Conservation (phyloP, 805 yeast species). For the Lipomyces japonicus region DNA sequence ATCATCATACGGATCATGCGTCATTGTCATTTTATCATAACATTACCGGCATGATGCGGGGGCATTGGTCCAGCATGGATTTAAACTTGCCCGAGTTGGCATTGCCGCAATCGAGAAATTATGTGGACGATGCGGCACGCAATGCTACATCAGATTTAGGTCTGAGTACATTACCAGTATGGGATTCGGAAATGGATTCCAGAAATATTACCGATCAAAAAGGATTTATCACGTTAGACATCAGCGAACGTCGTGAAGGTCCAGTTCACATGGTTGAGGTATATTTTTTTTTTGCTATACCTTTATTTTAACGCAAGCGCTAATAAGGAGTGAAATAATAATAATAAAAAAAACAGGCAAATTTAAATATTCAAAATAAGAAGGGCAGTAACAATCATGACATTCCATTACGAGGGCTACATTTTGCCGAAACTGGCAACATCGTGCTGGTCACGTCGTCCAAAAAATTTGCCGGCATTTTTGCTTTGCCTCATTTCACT, state of each 20-base stretch:
- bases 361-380: slow-evolving; percentile 23
- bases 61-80: slow-evolving; percentile 17
- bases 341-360: slow-evolving; percentile 6
- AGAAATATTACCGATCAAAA: slow-evolving; percentile 29
- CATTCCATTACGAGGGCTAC: slow-evolving; percentile 37
- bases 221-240: slow-evolving; percentile 20
- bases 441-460: slow-evolving; percentile 34
- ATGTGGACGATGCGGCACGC: slow-evolving; percentile 7
- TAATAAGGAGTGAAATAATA: not conserved
- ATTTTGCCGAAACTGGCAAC: slow-evolving; percentile 37
- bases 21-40: slow-evolving; percentile 14
- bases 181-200: slow-evolving; percentile 30
- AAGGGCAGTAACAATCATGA: slow-evolving; percentile 29
- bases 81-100: slow-evolving; percentile 20
- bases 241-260: slow-evolving; percentile 18
- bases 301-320: not conserved
- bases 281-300: not conserved
- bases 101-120: slow-evolving; percentile 14
- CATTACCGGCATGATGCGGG: slow-evolving; percentile 25
- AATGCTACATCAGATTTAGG: not conserved
- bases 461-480: slow-evolving; percentile 34
- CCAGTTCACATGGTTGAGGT: slow-evolving; percentile 25
- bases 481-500: slow-evolving; percentile 41
- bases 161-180: not conserved
- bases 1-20: slow-evolving; percentile 31